Evolutionary conservation across 2,329 filamentous ascomycete species (phyloP).

Genomic region (Trichothecium roseum): DNA sequence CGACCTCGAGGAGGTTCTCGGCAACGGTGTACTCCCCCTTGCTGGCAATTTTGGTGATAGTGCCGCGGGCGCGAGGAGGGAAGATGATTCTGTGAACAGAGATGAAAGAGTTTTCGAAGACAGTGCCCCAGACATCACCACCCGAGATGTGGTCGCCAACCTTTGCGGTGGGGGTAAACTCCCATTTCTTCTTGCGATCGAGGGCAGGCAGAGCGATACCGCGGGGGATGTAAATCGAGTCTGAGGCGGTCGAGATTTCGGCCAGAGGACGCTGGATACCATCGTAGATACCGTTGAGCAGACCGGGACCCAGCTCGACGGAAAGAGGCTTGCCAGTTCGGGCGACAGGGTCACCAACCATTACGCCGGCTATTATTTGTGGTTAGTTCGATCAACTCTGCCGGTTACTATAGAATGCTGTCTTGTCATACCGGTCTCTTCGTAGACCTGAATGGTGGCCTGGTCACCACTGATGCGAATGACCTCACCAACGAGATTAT

Average conservation of each 20-base stretch:
- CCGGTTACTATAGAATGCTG: no score
- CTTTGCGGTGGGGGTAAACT: slow-evolving; percentile 84
- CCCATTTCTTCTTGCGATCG: slow-evolving; percentile 89
- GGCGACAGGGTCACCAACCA: slow-evolving; percentile 83
- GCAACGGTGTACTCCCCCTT: slow-evolving; percentile 92
- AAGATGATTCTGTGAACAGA: slow-evolving; percentile 88
- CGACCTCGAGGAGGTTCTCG: slow-evolving; percentile 87
- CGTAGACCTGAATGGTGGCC: slow-evolving; percentile 97
- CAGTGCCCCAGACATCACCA: slow-evolving; percentile 89
- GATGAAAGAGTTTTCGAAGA: slow-evolving; percentile 93
- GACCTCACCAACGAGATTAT: slow-evolving; percentile 89
- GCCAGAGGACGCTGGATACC: slow-evolving; percentile 94
- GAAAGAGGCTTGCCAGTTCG: slow-evolving; percentile 93
- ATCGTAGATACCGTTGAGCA: slow-evolving; percentile 99
- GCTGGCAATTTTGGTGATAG: slow-evolving; percentile 79
- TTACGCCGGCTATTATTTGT: slow-evolving; percentile 66
- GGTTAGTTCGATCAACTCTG: slow-evolving; percentile 9
- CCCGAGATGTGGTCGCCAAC: slow-evolving; percentile 95
- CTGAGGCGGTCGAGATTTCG: slow-evolving; percentile 64
- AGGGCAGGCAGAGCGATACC: slow-evolving; percentile 82
- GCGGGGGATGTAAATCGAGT: slow-evolving; percentile 95
- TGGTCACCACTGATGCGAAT: slow-evolving; percentile 95
- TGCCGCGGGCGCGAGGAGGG: slow-evolving; percentile 80
- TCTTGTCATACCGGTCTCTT: slow-evolving; percentile 72
- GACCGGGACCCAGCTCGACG: slow-evolving; percentile 89